Percentiles rank a stretch among this genome's conserved stretches.
These are phyloP conservation scores for Gymnopus androsaceus DNA, from an alignment of 1,284 basidiomycete species.

Conservation along the genomic window DNA sequence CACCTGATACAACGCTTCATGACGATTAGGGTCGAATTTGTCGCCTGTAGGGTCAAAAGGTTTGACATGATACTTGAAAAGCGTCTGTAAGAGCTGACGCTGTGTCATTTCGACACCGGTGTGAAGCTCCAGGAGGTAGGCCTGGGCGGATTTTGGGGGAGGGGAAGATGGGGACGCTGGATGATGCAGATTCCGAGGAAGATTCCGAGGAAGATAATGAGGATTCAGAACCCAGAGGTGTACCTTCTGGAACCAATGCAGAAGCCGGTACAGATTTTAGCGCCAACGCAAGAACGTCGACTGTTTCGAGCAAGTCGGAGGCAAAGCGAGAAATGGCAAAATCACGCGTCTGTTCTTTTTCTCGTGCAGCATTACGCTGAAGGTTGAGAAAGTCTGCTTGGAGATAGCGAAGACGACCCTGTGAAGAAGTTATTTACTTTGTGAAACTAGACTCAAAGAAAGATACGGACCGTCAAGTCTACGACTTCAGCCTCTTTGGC, in stretches of 20 bases:
- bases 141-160: constrained; percentile 52
- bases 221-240: no score
- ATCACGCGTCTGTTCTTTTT: constrained; percentile 91
- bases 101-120: constrained; percentile 92
- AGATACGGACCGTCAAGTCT: constrained; percentile 69
- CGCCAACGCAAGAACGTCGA: constrained; percentile 90
- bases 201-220: constrained; percentile 34
- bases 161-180: constrained; percentile 18
- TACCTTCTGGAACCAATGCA: constrained; percentile 31
- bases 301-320: constrained; percentile 85
- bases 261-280: constrained; percentile 81
- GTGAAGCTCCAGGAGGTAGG: constrained; percentile 73
- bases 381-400: constrained; percentile 96
- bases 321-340: constrained; percentile 94
- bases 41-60: constrained; percentile 92
- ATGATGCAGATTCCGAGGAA: constrained; percentile 20
- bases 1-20: constrained; percentile 94
- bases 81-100: constrained; percentile 85
- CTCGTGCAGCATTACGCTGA: constrained; percentile 86
- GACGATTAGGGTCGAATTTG: constrained; percentile 90
- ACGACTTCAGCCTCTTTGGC: constrained; percentile 71
- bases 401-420: constrained; percentile 85
- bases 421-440: constrained; percentile 5
- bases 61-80: constrained; percentile 90
- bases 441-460: background rate